Base-by-base conservation (phyloP, 352 stramenopile genomes). In the Blastocystis sp. region DNA sequence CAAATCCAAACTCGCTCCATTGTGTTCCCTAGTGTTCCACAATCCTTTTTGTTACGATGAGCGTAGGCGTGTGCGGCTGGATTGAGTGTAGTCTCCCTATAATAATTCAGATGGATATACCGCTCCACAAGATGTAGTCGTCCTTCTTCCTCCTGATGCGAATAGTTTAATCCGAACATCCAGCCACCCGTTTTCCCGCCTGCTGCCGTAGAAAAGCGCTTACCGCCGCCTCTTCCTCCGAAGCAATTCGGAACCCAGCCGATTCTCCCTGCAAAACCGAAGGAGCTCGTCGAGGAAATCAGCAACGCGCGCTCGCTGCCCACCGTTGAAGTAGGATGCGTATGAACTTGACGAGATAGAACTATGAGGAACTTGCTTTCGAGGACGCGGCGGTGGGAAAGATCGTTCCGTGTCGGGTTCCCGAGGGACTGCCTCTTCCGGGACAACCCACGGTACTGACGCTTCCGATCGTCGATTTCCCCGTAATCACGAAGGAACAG, bases 381-480 rank as follows among this genome's bases (percentile, higher is more conserved):
- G 38, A 54, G 27, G 34, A 76, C 34, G 42, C 42, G 24, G 48
- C 21, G 8, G 42, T 76, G 21, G 64, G 42, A 4, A 76, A 54
- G 27, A n/a, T 54, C 2, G 64, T 57, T 9, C 38, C 42, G 11
- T 76, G 64, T n/a, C 8, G 40, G 14, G 48, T 76, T 54, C 64
- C 64, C 29, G 36, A 32, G 7, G 27, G 9, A n/a, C 8, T 57
- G 9, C 21, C 29, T 56, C 21, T 16, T 51, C 7, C 24, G 11
- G 64, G 18, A 27, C 9, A 34, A 48, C 29, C 61, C 18, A 46
- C 32, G 1, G 21, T 76, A 11, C 64, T 76, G 27, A 29, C 64
- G 16, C 51, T 76, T 76, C 64, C 64, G 21, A 56, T 34, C 21
- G 36, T 76, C 34, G 64, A 57, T 76, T 57, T 57, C 38, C 42